These are phyloP conservation scores for Gastrolobium villosum DNA, from an alignment of 306 rosid species.

Conservation along the genomic window DNA sequence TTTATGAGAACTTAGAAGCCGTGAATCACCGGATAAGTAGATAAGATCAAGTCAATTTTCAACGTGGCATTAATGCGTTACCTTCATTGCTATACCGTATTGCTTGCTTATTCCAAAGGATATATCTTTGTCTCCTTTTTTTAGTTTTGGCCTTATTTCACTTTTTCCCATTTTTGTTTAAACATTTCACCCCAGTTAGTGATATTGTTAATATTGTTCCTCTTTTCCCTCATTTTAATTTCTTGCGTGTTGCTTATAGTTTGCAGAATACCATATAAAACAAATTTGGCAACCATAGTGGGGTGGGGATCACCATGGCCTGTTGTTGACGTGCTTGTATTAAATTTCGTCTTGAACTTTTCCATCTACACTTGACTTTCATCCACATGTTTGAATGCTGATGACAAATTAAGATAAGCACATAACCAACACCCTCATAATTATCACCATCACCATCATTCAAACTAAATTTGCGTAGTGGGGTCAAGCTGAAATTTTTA, in stretches of 20 bases:
- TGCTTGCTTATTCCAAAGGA: conserved; percentile 38
- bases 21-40: conserved; percentile 43
- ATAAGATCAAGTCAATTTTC: conserved; percentile 48
- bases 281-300: conserved; percentile 3
- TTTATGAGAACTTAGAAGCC: conserved; percentile 34
- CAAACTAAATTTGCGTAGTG: conserved; percentile 2
- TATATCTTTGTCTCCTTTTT: conserved; percentile 28
- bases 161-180: conserved; percentile 43
- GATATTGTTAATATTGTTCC: conserved; percentile 1
- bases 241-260: conserved; percentile 41
- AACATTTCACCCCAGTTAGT: conserved; percentile 48
- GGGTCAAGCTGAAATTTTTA: not conserved
- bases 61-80: conserved; percentile 30
- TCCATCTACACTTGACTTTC: conserved; percentile 40
- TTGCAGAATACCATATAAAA: conserved; percentile 21
- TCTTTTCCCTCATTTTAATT: conserved; percentile 1
- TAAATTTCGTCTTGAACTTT: conserved; percentile 39
- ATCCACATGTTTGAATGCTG: conserved; percentile 48
- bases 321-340: conserved; percentile 39
- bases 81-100: conserved; percentile 27
- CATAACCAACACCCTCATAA: conserved; percentile 18
- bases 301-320: conserved; percentile 37
- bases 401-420: conserved; percentile 43
- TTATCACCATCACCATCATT: conserved; percentile 22
- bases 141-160: conserved; percentile 22